Conservation (phyloP, 495 filamentous ascomycete genomes). For the Thermothielavioides terrestris region DNA sequence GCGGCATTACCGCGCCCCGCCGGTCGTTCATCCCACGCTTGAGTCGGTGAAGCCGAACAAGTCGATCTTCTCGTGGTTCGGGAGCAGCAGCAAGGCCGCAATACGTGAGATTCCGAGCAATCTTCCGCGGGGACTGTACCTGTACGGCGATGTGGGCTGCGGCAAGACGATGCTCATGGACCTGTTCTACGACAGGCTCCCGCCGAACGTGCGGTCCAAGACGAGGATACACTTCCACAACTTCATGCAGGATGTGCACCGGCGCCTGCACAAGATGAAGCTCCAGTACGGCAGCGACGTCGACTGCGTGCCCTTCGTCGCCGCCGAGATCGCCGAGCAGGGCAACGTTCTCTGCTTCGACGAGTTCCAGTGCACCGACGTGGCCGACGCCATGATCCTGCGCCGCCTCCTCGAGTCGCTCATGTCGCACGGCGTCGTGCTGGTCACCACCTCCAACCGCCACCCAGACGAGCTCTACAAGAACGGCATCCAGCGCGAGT, state of each 20-base stretch:
- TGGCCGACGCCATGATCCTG: conserved; percentile 97
- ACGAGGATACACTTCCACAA: conserved; percentile 98
- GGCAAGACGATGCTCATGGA: conserved; percentile 99
- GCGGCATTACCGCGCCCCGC: conserved; percentile 58
- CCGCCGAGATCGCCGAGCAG: conserved; percentile 79
- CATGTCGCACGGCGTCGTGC: conserved; percentile 92
- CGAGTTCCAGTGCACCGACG: conserved; percentile 98
- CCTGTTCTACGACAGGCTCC: conserved; percentile 91
- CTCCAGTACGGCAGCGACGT: conserved; percentile 82
- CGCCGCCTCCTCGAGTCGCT: conserved; percentile 78
- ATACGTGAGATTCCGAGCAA: conserved; percentile 54
- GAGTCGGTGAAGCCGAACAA: conserved; percentile 58
- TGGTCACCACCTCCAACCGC: conserved; percentile 94
- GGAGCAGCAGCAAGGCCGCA: conserved; percentile 27
- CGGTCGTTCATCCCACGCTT: conserved; percentile 67
- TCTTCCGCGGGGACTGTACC: conserved; percentile 82
- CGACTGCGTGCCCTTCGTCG: conserved; percentile 86
- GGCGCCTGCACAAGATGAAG: conserved; percentile 81
- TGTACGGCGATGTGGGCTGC: conserved; percentile 94
- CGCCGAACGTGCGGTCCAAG: conserved; percentile 68
- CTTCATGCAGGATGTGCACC: conserved; percentile 99
- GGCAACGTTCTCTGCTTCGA: conserved; percentile 91
- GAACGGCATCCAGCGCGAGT: conserved; percentile 93
- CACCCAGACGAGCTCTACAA: conserved; percentile 95
- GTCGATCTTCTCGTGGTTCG: conserved; percentile 67